Base-by-base conservation (phyloP, 1,139 yeast genomes). In the Kazachstania sp. region DNA sequence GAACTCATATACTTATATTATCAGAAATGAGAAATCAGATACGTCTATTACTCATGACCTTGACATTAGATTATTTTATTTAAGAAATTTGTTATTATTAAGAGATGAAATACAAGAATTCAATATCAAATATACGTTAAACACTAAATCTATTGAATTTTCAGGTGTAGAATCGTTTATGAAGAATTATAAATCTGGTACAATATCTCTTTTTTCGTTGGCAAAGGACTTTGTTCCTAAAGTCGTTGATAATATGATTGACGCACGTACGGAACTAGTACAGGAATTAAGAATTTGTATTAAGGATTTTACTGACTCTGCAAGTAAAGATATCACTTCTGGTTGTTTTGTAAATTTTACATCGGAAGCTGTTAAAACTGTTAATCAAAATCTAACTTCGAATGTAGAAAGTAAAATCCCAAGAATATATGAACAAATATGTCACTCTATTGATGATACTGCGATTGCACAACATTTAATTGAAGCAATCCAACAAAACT, bases 201-300 rank as follows among this genome's bases (percentile, higher is more conserved):
- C n/a, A 30, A 19, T 18, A 16, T 39, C 54, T 7, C 39, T 51
- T 20, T 46, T 50, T 16, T 40, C 48, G 6, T 38, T 49, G 15
- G 51, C 53, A 13, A 51, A 48, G 29, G 51, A 43, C 2, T 44
- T 47, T 3, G 44, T 49, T 16, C 53, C 97, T 0, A 80, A 78
- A 53, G 86, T 87, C n/a, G 83, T 86, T 12, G 83, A 81, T 57
- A 83, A 86, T 62, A 84, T 83, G 86, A 77, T 83, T 44, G 97
- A 90, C 65, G 95, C 95, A 20, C 79, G 86, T 54, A 73, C 68
- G 19, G 97, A 88, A 63, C 71, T 88, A 36, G 86, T 84, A 55
- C 71, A 79, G 18, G 90, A 84, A 55, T 71, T 90, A 53, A 75
- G 90, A 54, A 79, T 78, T 52, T 72, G 82, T 2, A 86, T 87